Evolutionary conservation across 495 filamentous ascomycete species (phyloP).

Genomic region (Cairneyella variabilis): DNA sequence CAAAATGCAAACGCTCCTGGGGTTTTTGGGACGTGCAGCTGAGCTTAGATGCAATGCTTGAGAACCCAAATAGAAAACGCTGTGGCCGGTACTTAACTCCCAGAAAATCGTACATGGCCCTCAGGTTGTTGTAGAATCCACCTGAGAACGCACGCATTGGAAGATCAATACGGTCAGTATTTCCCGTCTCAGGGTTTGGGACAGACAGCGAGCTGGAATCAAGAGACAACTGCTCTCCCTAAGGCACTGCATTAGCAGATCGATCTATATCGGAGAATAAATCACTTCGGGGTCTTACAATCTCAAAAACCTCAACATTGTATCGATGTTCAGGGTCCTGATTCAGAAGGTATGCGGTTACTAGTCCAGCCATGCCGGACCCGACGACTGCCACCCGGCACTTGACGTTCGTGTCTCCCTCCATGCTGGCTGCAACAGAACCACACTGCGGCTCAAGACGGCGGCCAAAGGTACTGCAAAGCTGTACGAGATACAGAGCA

Average conservation of each 20-base stretch:
- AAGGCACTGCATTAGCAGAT: slow-evolving; percentile 25
- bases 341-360: slow-evolving; percentile 45
- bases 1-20: slow-evolving; percentile 26
- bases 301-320: slow-evolving; percentile 44
- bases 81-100: slow-evolving; percentile 39
- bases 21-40: background rate
- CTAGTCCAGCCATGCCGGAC: slow-evolving; percentile 52
- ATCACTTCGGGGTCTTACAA: too few relatives aligned
- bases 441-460: too few relatives aligned
- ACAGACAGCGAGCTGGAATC: slow-evolving; percentile 38
- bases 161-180: slow-evolving; percentile 42
- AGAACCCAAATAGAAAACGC: slow-evolving; percentile 44
- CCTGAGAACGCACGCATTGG: slow-evolving; percentile 55
- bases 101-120: slow-evolving; percentile 50
- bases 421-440: too few relatives aligned
- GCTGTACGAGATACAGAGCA: too few relatives aligned
- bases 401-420: too few relatives aligned
- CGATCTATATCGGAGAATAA: slow-evolving; percentile 21
- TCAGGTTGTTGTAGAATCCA: slow-evolving; percentile 51
- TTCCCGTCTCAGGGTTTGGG: slow-evolving; percentile 15
- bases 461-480: too few relatives aligned
- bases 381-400: slow-evolving; percentile 49
- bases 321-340: slow-evolving; percentile 39
- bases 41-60: background rate
- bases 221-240: slow-evolving; percentile 37